Conservation (phyloP, 1,284 basidiomycete species). For the Schizophyllum amplum region DNA sequence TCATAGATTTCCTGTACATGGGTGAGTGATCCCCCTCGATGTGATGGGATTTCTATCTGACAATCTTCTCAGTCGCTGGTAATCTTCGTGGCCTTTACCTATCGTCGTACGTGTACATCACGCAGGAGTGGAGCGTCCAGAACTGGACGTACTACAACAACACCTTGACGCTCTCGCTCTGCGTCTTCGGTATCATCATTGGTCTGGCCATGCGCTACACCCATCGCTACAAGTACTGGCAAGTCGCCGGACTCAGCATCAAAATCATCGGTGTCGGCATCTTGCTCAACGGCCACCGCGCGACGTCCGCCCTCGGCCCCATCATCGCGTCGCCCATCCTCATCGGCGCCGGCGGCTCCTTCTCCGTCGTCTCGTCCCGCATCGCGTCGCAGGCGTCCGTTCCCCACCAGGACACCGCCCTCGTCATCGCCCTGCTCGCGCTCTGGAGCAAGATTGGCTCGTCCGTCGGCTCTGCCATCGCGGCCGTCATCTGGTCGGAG, state of each 20-base stretch:
- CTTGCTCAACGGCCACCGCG: conserved; percentile 68
- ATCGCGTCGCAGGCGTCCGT: conserved; percentile 78
- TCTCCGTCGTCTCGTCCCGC: conserved; percentile 62
- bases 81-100: conserved; percentile 19
- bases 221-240: conserved; percentile 40
- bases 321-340: conserved; percentile 67
- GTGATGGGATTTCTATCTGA: conserved; percentile 24
- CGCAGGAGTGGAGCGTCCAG: conserved; percentile 25
- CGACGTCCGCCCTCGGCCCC: conserved; percentile 49
- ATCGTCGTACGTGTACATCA: conserved; percentile 31
- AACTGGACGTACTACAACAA: conserved; percentile 48
- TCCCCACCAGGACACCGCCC: conserved; percentile 69
- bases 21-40: conserved; percentile 2
- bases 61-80: neutral
- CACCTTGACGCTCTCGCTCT: conserved; percentile 53
- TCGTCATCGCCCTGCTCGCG: conserved; percentile 75
- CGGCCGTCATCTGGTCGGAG: conserved; percentile 52
- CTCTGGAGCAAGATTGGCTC: conserved; percentile 77
- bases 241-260: conserved; percentile 24
- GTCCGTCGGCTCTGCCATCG: conserved; percentile 63
- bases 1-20: neutral
- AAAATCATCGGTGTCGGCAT: conserved; percentile 59
- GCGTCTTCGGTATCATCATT: conserved; percentile 55
- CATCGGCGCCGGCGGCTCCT: conserved; percentile 74
- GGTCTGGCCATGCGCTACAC: conserved; percentile 48